A percentile compares a stretch with the other conserved stretches of the same genome.
These are phyloP conservation scores for Crithidia thermophila DNA, from an alignment of 208 protist species.

Conservation along the genomic window DNA sequence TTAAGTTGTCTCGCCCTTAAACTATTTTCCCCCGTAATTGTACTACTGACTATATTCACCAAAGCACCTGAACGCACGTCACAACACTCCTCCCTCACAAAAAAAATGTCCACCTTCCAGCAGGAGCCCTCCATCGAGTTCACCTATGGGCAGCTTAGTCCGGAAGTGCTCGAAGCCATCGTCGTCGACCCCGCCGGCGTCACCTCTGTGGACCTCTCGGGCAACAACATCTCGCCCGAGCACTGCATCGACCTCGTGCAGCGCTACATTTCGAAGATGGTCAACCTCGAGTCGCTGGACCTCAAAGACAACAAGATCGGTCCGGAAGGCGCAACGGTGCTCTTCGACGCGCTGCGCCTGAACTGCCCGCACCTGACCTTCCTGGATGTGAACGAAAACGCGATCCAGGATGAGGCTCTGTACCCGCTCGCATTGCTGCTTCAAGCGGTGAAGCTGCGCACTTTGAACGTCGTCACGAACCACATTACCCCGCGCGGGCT, in stretches of 20 bases:
- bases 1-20: background rate
- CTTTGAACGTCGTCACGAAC: conserved; percentile 75
- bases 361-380: conserved; percentile 66
- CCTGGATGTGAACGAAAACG: conserved; percentile 87
- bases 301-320: conserved; percentile 87
- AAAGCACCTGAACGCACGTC: background rate
- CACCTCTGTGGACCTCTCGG: conserved; percentile 70
- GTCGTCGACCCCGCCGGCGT: conserved; percentile 47
- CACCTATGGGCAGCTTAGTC: conserved; percentile 69
- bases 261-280: conserved; percentile 64
- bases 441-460: conserved; percentile 44
- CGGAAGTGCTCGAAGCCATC: conserved; percentile 45
- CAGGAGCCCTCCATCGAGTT: conserved; percentile 45
- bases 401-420: conserved; percentile 75
- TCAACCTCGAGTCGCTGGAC: conserved; percentile 66
- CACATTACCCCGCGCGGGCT: conserved; percentile 78
- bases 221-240: conserved; percentile 71
- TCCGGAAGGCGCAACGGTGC: conserved; percentile 48
- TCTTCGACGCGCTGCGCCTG: conserved; percentile 67
- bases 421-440: conserved; percentile 64
- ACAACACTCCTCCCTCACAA: background rate
- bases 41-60: too few species aligned
- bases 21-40: too few species aligned
- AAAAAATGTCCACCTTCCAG: conserved; percentile 5
- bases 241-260: conserved; percentile 50